phyloP scores from a whole-genome alignment of 495 filamentous ascomycete species.

The Aspergillus cristatus region DNA sequence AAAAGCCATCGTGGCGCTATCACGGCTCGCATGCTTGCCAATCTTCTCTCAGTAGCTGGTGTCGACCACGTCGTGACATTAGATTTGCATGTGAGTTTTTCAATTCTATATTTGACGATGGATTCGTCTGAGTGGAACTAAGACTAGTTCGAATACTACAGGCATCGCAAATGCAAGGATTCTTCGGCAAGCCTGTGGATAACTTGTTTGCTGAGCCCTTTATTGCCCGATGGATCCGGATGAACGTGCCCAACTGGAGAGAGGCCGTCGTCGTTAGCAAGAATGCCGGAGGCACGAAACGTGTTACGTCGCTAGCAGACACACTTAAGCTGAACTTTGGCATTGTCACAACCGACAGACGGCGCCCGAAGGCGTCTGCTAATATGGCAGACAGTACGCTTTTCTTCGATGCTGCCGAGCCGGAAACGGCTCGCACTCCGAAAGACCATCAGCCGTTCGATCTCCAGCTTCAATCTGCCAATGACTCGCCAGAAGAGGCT shows the following conservation, averaged over 20 bases:
- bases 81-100: constrained; percentile 66
- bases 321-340: constrained; percentile 95
- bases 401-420: constrained; percentile 39
- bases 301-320: constrained; percentile 94
- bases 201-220: constrained; percentile 94
- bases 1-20: constrained; percentile 96
- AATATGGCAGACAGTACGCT: constrained; percentile 60
- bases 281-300: constrained; percentile 93
- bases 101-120: too few relatives aligned
- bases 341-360: constrained; percentile 88
- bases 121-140: constrained; percentile 1
- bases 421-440: constrained; percentile 13
- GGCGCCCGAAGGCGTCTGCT: constrained; percentile 43
- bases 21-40: constrained; percentile 93
- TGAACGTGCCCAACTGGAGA: constrained; percentile 78
- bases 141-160: constrained; percentile 14
- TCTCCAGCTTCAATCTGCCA: constrained; percentile 17
- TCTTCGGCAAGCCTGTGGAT: constrained; percentile 96
- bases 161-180: constrained; percentile 96
- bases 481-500: constrained; percentile 10
- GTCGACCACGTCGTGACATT: constrained; percentile 97
- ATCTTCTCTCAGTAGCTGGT: constrained; percentile 84
- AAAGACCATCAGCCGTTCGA: constrained; percentile 26
- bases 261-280: constrained; percentile 96
- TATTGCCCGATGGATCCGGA: constrained; percentile 89